These are phyloP conservation scores for Starmerella stigmatis DNA, from an alignment of 805 yeast species.

Conservation along the genomic window DNA sequence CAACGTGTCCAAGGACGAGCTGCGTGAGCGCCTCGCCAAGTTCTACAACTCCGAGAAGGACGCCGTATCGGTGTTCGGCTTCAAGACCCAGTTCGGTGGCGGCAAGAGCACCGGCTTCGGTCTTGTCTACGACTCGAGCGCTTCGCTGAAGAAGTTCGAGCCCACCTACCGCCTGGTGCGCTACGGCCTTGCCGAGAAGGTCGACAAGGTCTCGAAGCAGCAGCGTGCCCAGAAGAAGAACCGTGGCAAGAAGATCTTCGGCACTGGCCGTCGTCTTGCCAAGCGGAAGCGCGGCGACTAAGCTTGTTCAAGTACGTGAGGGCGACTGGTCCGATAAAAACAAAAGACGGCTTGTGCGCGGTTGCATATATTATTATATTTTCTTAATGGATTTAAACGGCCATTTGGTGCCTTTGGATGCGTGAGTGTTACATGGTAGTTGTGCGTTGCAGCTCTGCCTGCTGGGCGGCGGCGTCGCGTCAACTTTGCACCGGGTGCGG, in stretches of 20 bases:
- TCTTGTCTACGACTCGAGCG: slow-evolving; percentile 94
- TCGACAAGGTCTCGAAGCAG: slow-evolving; percentile 97
- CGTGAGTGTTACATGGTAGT: too few relatives aligned
- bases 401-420: neutral
- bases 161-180: slow-evolving; percentile 99
- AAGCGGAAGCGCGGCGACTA: slow-evolving; percentile 37
- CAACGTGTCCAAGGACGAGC: slow-evolving; percentile 98
- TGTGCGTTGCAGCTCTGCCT: too few relatives aligned
- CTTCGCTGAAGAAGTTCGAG: slow-evolving; percentile 97
- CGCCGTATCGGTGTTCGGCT: slow-evolving; percentile 94
- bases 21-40: slow-evolving; percentile 85
- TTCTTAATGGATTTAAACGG: slow-evolving; percentile 7
- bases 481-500: too few relatives aligned
- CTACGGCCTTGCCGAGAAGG: slow-evolving; percentile 93
- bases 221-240: slow-evolving; percentile 99
- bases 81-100: slow-evolving; percentile 99
- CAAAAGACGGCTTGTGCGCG: slow-evolving; percentile 5
- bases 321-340: slow-evolving; percentile 4
- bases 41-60: slow-evolving; percentile 87
- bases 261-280: slow-evolving; percentile 93
- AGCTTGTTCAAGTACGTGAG: slow-evolving; percentile 4
- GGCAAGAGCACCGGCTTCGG: slow-evolving; percentile 99
- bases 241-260: slow-evolving; percentile 97
- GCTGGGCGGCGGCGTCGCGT: too few relatives aligned
- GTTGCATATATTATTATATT: slow-evolving; percentile 10